phyloP scores from a whole-genome alignment of 1,284 basidiomycete genomes.

The Anthracocystis panici-leucophaei region DNA sequence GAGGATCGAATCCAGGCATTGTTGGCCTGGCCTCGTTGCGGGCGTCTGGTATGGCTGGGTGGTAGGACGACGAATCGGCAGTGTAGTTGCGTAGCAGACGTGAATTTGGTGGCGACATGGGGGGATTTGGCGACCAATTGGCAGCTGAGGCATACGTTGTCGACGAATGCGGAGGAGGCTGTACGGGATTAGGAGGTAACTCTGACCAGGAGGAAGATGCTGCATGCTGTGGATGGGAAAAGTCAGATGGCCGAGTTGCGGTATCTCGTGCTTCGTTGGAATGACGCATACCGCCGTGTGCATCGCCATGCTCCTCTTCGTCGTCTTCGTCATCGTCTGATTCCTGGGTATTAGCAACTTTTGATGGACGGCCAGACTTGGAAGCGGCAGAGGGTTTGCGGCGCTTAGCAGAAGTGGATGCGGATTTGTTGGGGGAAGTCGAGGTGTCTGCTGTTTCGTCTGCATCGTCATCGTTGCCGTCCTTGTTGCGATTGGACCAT shows the following conservation, averaged over 20 bases:
- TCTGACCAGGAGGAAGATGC: constrained; percentile 19
- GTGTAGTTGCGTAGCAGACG: constrained; percentile 14
- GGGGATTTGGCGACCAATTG: constrained; percentile 17
- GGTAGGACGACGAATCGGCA: constrained; percentile 9
- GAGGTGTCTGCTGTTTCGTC: constrained; percentile 21
- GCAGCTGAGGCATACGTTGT: constrained; percentile 7
- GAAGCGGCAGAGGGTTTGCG: constrained; percentile 17
- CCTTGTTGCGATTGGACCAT: constrained; percentile 53
- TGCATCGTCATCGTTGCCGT: constrained; percentile 34
- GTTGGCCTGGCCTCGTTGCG: background rate
- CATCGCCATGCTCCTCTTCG: constrained; percentile 8
- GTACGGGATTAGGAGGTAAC: constrained; percentile 4
- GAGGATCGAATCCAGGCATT: constrained; percentile 1
- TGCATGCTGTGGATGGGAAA: constrained; percentile 5
- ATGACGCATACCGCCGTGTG: background rate
- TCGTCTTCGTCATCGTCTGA: constrained; percentile 17
- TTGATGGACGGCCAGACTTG: constrained; percentile 10
- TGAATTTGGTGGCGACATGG: constrained; percentile 28
- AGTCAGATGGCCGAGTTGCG: constrained; percentile 1
- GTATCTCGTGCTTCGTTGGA: background rate
- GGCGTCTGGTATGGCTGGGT: background rate
- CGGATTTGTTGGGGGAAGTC: constrained; percentile 13
- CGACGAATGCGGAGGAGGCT: background rate
- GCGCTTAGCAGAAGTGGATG: constrained; percentile 14
- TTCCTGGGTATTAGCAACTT: background rate